phyloP scores from a whole-genome alignment of 2,329 filamentous ascomycete species.

The Orbilia blumenaviensis region DNA sequence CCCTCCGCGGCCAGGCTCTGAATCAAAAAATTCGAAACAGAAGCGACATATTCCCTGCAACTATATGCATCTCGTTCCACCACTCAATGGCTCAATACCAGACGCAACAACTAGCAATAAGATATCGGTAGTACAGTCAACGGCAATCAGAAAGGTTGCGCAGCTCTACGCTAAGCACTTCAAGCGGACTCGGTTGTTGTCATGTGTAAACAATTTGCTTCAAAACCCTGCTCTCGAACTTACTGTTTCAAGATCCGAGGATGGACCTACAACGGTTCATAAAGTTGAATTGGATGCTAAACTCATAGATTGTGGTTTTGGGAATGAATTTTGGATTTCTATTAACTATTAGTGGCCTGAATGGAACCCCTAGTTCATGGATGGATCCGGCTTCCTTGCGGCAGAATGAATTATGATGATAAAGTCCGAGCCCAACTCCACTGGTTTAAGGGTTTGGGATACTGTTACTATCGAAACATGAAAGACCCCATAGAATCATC shows the following conservation, averaged over 20 bases:
- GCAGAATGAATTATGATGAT: too few species aligned
- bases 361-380: background rate
- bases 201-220: background rate
- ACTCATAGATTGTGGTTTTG: slow-evolving; percentile 22
- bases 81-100: background rate
- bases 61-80: slow-evolving; percentile 13
- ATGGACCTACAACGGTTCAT: background rate
- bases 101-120: slow-evolving; percentile 1
- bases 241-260: slow-evolving; percentile 10
- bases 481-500: too few species aligned
- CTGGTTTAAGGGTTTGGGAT: too few species aligned
- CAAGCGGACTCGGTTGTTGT: background rate
- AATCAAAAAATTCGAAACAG: background rate
- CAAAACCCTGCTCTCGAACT: slow-evolving; percentile 16
- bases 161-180: slow-evolving; percentile 19
- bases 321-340: slow-evolving; percentile 35
- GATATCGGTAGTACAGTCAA: slow-evolving; percentile 3
- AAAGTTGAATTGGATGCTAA: slow-evolving; percentile 6
- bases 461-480: too few species aligned
- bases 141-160: slow-evolving; percentile 21
- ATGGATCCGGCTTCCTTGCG: too few species aligned
- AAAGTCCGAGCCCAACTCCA: too few species aligned
- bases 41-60: background rate
- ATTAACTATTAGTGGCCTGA: background rate
- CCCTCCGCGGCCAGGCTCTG: background rate